Conservation (phyloP, 2,329 filamentous ascomycete genomes). For the Cadophora malorum region DNA sequence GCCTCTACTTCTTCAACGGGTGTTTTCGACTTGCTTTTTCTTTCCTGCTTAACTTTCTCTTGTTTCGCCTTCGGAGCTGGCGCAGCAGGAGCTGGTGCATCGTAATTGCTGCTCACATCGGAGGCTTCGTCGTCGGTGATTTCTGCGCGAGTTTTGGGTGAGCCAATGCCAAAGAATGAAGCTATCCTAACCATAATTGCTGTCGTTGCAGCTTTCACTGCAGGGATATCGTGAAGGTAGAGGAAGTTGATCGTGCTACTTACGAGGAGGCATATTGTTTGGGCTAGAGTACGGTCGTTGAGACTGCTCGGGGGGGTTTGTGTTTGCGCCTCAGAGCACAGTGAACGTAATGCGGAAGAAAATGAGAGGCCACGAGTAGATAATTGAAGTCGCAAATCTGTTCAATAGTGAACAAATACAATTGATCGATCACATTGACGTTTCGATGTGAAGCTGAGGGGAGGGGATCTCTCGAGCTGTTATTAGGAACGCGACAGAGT, state of each 20-base stretch:
- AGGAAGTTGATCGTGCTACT: conserved; percentile 30
- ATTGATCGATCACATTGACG: not conserved
- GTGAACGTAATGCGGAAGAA: not conserved
- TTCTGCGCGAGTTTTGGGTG: conserved; percentile 36
- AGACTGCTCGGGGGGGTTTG: conserved; percentile 5
- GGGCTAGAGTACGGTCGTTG: not conserved
- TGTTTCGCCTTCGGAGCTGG: conserved; percentile 13
- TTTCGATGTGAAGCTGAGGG: not conserved
- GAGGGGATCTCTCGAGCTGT: not conserved
- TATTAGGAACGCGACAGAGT: not conserved
- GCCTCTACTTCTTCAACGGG: conserved; percentile 39
- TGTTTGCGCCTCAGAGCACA: conserved; percentile 21
- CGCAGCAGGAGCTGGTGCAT: not conserved
- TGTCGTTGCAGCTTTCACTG: conserved; percentile 22
- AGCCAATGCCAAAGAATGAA: conserved; percentile 32
- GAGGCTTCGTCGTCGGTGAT: conserved; percentile 44
- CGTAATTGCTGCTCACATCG: conserved; percentile 45
- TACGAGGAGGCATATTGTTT: conserved; percentile 44
- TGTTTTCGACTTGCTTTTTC: conserved; percentile 33
- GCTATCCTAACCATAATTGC: conserved; percentile 16
- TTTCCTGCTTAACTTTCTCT: conserved; percentile 37
- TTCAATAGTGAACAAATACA: not conserved
- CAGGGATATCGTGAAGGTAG: not conserved
- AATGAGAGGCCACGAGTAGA: no score
- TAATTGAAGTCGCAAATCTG: not conserved